Evolutionary conservation across 768 basidiomycete genomes (phyloP), one percentile per base, ranked within the genome.

Genomic region (Leccinum imitatum): DNA sequence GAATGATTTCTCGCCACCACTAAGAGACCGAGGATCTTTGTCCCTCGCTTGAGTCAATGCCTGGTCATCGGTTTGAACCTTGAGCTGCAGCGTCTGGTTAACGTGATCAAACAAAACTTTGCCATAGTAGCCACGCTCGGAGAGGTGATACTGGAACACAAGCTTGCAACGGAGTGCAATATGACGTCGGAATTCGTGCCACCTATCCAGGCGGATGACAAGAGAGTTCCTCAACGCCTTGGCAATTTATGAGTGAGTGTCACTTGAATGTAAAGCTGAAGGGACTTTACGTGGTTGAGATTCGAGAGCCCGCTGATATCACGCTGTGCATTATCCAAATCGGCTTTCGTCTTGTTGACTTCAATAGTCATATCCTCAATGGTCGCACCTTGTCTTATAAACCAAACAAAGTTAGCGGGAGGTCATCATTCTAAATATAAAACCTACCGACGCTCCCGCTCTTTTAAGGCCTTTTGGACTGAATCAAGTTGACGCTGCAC

Each of bases 1-100:
- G 76, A 97, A 99, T 7, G 93, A 95, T 74, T 97, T 96, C 73
- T 98, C 96, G 41, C 96, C 95, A 51, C 95, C 95, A 64, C 91
- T 93, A 17, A 95, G 79, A 31, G 90, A 89, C 39, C 86, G 87
- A 4, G 93, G 90, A 68, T 95, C 91, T 73, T 93, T 93, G 65
- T 93, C 90, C 35, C 82, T 79, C 4, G 78, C 82, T 71, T 88
- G 86, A 0, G 87, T 86, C 31, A 79, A 77, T 14, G 81, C 77
- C 67, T 88, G 85, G 64, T 94, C 92, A 57, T 94, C 91, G 9
- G 92, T 95, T 77, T 90, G 87, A 10, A 94, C 89, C 73, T 86
- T 87, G 50, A 97, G 80, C 56, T 82, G 76, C 56, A 93, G 75
- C 0, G 82, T 85, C n/a, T 80, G 79, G 9, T 76, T 73, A 19